These are phyloP conservation scores for Phytophthora boehmeriae DNA, from an alignment of 352 stramenopile species.

Conservation along the genomic window DNA sequence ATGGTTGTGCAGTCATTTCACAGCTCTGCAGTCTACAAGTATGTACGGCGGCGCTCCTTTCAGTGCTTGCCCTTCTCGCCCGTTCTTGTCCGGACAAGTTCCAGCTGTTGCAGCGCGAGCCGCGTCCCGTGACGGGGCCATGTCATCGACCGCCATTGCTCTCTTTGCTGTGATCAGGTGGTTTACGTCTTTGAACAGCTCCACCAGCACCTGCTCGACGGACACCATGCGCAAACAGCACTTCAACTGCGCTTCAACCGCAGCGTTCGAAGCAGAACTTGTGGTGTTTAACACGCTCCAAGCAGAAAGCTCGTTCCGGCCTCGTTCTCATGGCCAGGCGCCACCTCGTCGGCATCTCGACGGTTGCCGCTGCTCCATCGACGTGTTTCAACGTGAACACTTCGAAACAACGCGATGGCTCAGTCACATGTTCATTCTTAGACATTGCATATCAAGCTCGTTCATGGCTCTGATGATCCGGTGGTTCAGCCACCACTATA, in stretches of 20 bases:
- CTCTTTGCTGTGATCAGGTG: neutral
- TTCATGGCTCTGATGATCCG: neutral
- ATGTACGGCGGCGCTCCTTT: neutral
- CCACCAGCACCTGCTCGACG: neutral
- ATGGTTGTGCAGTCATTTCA: neutral
- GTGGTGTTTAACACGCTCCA: neutral
- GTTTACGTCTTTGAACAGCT: neutral
- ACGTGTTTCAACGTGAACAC: slow-evolving; percentile 1
- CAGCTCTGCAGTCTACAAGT: neutral
- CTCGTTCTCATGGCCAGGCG: neutral
- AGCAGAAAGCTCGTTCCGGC: neutral
- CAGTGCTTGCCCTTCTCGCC: neutral
- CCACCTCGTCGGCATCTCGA: neutral
- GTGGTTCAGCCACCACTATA: neutral
- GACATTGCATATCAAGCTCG: too few relatives aligned
- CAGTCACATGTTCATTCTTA: too few relatives aligned
- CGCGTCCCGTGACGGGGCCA: slow-evolving; percentile 10
- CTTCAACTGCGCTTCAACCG: neutral
- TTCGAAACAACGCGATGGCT: neutral
- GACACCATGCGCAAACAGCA: neutral
- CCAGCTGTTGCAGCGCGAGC: slow-evolving; percentile 13
- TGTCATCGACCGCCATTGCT: slow-evolving; percentile 5
- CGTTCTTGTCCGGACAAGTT: neutral
- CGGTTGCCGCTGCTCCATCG: neutral
- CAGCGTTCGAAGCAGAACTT: slow-evolving; percentile 3